Percentiles rank a stretch among this genome's conserved stretches.
Evolutionary conservation across 768 basidiomycete species (phyloP).

Genomic region (Neoboletus magnificus): DNA sequence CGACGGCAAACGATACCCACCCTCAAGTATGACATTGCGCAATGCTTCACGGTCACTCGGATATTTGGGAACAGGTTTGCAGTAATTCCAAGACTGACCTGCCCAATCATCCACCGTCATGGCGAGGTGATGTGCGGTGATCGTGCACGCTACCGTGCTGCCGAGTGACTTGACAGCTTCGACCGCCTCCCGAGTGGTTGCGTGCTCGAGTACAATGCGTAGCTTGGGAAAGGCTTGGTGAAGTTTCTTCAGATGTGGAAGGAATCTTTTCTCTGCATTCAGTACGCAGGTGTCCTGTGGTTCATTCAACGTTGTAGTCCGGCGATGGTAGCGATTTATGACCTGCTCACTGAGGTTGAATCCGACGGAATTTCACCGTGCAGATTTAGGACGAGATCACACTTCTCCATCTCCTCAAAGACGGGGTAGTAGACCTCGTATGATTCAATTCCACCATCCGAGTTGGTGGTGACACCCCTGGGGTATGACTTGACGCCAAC

Average conservation of each 20-base stretch:
- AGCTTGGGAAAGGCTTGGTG: slow-evolving; percentile 83
- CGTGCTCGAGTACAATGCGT: slow-evolving; percentile 95
- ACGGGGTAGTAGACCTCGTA: slow-evolving; percentile 92
- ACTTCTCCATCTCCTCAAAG: slow-evolving; percentile 91
- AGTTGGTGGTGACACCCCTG: slow-evolving; percentile 95
- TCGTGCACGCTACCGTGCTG: slow-evolving; percentile 88
- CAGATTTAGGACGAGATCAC: slow-evolving; percentile 91
- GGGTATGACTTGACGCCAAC: slow-evolving; percentile 95
- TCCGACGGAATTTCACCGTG: slow-evolving; percentile 98
- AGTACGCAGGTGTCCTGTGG: slow-evolving; percentile 82
- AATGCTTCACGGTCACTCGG: slow-evolving; percentile 88
- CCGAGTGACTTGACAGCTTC: slow-evolving; percentile 79
- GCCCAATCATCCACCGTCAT: slow-evolving; percentile 97
- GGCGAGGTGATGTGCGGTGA: slow-evolving; percentile 94
- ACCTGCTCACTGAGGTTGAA: slow-evolving; percentile 44
- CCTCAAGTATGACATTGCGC: slow-evolving; percentile 70
- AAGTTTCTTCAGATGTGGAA: slow-evolving; percentile 81
- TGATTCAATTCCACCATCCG: slow-evolving; percentile 92
- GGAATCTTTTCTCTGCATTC: slow-evolving; percentile 88
- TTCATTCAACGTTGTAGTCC: neutral
- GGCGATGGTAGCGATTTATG: neutral
- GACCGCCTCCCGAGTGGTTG: slow-evolving; percentile 88
- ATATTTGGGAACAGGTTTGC: slow-evolving; percentile 97
- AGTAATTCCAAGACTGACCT: slow-evolving; percentile 92
- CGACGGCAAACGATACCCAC: slow-evolving; percentile 35